Evolutionary conservation across 2,329 filamentous ascomycete species (phyloP), one percentile per base, ranked within the genome.

Genomic region (Colletotrichum sidae): DNA sequence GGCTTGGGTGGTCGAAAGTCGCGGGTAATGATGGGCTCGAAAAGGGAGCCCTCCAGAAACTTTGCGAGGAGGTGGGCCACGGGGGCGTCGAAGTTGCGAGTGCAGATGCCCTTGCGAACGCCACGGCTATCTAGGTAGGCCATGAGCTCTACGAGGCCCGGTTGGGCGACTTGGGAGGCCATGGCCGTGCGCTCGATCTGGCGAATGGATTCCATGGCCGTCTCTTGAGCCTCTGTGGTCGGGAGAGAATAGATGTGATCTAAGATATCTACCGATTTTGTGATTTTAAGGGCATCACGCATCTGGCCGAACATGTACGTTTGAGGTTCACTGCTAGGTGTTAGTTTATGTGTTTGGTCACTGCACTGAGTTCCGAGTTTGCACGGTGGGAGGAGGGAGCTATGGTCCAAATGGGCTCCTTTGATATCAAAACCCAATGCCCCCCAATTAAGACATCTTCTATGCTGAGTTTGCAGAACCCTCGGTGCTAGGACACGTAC

Each of bases 231-330:
- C 11, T 86, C 78, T 0, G 79, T 71, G 4, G 84, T 82, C 0
- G 94, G 89, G 0, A 98, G 88, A 2, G 84, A 79, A 75, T 94
- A 90, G 74, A 97, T 90, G 80, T 98, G 92, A 67, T 94, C 90
- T 46, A 99, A 89, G 74, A 99, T 98, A 78, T 99, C 96, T 72
- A 84, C 81, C 41, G 82, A 79, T 75, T 90, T 91, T 68, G 87
- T 76, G 71, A 98, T 97, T 54, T 82, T 84, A 13, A 98, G 86
- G 8, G 88, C 90, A 12, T 80, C 75, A 69, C 90, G 90, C 95
- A 99, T 98, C 74, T 96, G 86, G 17, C 80, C 77, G 79, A 98
- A 98, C 95, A 98, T 99, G 85, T 97, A 93, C 71, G 92, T 96
- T 79, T 98, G 95, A 0, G 95, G 95, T 63, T 94, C 82, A 76